These are phyloP conservation scores for Claviceps sp. DNA, from an alignment of 2,329 filamentous ascomycete species.

Conservation along the genomic window DNA sequence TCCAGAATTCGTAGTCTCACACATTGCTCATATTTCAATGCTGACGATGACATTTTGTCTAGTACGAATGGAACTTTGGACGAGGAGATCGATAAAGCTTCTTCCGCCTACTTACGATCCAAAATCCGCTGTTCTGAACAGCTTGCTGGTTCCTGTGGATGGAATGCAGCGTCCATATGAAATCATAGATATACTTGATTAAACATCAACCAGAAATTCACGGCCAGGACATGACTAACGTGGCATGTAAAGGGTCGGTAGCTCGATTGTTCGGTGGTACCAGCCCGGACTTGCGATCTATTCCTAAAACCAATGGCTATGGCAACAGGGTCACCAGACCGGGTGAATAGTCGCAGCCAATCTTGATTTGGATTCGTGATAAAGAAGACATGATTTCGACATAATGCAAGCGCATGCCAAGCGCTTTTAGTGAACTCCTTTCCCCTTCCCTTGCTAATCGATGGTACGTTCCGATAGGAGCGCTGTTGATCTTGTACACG, in stretches of 20 bases:
- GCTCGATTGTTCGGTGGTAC: too few species aligned
- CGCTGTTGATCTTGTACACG: slow-evolving; percentile 7
- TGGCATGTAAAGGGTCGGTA: not conserved
- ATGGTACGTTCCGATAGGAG: not conserved
- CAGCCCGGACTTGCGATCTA: too few species aligned
- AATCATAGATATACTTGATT: not conserved
- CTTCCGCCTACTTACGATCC: slow-evolving; percentile 4
- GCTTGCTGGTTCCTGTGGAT: not conserved
- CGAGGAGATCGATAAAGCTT: slow-evolving; percentile 41
- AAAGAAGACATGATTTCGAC: not conserved
- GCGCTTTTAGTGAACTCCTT: not conserved
- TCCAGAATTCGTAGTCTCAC: not conserved
- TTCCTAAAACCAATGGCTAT: not conserved
- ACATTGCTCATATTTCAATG: not conserved
- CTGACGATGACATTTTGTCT: not conserved
- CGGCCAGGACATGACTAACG: not conserved
- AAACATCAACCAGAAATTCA: not conserved
- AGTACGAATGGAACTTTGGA: slow-evolving; percentile 54
- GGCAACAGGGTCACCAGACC: not conserved
- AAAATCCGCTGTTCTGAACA: not conserved
- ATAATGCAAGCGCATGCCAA: not conserved
- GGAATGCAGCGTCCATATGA: not conserved
- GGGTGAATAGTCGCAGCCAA: not conserved
- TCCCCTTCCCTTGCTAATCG: not conserved
- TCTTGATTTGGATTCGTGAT: not conserved